A percentile compares a stretch with the other conserved stretches of the same genome.
Conservation (phyloP, 2,329 filamentous ascomycete species). For the Phialophora verrucosa region DNA sequence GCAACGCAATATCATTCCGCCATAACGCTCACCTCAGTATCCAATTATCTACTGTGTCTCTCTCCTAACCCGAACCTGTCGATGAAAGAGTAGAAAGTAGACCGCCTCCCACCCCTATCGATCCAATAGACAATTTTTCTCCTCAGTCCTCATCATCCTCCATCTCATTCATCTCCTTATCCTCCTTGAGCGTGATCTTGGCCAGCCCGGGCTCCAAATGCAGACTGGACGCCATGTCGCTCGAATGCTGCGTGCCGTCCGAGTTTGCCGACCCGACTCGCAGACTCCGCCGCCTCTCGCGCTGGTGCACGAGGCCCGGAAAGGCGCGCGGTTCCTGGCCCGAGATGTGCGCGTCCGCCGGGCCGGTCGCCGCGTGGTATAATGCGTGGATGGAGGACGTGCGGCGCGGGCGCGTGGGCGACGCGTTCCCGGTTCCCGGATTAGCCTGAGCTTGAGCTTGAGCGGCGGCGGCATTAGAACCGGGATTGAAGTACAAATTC, state of each 20-base stretch:
- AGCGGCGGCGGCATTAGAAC: too few relatives aligned
- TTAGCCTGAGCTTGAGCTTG: neutral
- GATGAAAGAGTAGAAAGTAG: neutral
- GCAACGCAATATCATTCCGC: neutral
- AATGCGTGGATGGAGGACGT: constrained; percentile 26
- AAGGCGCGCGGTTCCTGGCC: constrained; percentile 49
- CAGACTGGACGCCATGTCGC: constrained; percentile 36
- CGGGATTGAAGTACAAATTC: neutral
- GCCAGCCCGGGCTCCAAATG: constrained; percentile 38
- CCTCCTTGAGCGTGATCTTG: constrained; percentile 36
- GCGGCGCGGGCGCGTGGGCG: constrained; percentile 33
- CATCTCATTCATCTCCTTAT: constrained; percentile 32
- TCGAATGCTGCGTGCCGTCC: constrained; percentile 30
- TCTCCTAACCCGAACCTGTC: neutral
- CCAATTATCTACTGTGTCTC: neutral
- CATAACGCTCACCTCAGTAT: neutral
- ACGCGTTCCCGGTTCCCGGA: constrained; percentile 21
- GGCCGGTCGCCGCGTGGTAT: constrained; percentile 15
- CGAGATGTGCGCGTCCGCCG: constrained; percentile 36
- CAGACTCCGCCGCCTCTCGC: constrained; percentile 41
- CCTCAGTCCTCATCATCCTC: constrained; percentile 21
- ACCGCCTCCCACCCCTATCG: too few relatives aligned
- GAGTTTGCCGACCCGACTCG: constrained; percentile 36
- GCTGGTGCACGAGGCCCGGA: constrained; percentile 51
- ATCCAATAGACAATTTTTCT: neutral